Evolutionary conservation across 805 yeast species (phyloP).

Genomic region (Spathaspora arborariae): DNA sequence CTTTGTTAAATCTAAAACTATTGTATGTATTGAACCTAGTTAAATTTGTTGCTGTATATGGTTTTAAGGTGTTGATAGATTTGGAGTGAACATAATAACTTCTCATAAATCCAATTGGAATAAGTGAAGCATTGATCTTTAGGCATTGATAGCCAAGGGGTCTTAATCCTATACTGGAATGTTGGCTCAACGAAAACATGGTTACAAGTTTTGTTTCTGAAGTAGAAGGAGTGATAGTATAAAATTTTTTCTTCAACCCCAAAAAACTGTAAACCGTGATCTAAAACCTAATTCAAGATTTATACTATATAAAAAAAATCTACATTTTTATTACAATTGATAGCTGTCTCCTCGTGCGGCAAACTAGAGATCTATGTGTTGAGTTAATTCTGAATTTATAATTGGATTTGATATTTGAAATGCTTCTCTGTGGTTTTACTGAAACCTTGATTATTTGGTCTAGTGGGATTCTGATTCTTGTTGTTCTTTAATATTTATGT

Average conservation of each 20-base stretch:
- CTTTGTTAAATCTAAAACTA: not conserved
- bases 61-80: not conserved
- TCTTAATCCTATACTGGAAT: not conserved
- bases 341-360: no score
- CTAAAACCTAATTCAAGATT: no score
- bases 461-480: no score
- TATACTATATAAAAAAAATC: no score
- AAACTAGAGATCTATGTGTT: no score
- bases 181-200: not conserved
- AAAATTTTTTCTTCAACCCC: not conserved
- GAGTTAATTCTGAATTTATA: no score
- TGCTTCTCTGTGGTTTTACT: no score
- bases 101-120: conserved; percentile 1
- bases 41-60: not conserved
- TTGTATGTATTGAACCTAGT: not conserved
- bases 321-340: no score
- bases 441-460: no score
- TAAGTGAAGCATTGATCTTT: not conserved
- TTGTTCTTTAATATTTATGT: no score
- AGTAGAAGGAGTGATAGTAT: not conserved
- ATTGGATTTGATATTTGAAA: no score
- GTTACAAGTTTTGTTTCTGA: not conserved
- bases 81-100: not conserved
- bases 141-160: not conserved
- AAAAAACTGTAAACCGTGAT: no score